These are phyloP conservation scores for Volutella citrinella DNA, from an alignment of 2,329 filamentous ascomycete genomes.

Conservation along the genomic window DNA sequence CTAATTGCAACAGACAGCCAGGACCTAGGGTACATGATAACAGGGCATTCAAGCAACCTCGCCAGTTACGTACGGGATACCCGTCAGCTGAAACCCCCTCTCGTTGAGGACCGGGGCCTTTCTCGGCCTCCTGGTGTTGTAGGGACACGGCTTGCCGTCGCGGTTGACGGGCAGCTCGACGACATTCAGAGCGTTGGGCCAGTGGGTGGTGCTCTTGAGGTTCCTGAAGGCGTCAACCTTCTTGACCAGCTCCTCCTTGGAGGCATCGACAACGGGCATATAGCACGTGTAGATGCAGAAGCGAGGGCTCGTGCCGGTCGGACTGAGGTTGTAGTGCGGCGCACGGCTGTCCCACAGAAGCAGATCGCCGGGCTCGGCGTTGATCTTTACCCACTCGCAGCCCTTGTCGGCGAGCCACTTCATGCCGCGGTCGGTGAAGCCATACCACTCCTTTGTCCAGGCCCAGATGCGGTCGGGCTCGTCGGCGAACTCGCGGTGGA, in stretches of 20 bases:
- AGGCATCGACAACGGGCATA: constrained; percentile 5
- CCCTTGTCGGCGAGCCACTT: constrained; percentile 30
- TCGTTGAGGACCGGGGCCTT: not conserved
- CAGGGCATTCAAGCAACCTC: no score
- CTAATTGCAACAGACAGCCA: no score
- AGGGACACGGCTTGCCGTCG: constrained; percentile 4
- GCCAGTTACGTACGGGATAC: constrained; percentile 7
- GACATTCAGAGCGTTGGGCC: constrained; percentile 27
- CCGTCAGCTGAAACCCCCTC: constrained; percentile 2
- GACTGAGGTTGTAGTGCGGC: constrained; percentile 37
- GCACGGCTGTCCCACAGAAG: constrained; percentile 36
- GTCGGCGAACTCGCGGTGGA: constrained; percentile 28
- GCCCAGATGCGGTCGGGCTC: constrained; percentile 30
- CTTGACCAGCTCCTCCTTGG: constrained; percentile 30
- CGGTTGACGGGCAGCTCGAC: constrained; percentile 1
- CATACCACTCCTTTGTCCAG: constrained; percentile 26
- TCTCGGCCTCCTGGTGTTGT: constrained; percentile 3
- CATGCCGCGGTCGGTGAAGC: constrained; percentile 31
- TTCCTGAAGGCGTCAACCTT: constrained; percentile 38
- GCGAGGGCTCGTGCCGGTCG: constrained; percentile 33
- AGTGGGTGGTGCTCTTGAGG: constrained; percentile 36
- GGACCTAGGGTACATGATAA: no score
- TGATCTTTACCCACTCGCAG: constrained; percentile 30
- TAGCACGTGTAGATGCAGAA: constrained; percentile 28
- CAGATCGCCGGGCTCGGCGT: constrained; percentile 38